Percentiles rank a stretch among this genome's conserved stretches.
phyloP scores from a whole-genome alignment of 257 asterid species.

The Przewalskia tangutica region DNA sequence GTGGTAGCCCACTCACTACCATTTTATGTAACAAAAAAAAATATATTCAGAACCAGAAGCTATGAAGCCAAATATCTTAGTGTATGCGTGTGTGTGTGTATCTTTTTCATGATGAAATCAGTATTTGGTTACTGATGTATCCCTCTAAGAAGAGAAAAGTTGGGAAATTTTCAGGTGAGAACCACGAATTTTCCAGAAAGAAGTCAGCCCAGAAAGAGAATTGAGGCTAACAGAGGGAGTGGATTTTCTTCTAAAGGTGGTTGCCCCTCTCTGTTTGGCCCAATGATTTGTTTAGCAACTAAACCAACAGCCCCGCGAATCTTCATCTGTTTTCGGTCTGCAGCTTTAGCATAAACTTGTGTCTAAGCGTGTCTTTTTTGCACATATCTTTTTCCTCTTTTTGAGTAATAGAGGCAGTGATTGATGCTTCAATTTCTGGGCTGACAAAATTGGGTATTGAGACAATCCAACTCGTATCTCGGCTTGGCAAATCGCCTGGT shows the following conservation, averaged over 20 bases:
- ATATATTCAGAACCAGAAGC: too few species aligned
- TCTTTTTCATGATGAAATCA: too few species aligned
- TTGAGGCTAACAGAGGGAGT: slow-evolving; percentile 11
- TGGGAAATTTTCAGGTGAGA: not conserved
- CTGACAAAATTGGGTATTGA: not conserved
- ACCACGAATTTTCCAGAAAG: not conserved
- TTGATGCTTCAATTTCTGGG: not conserved
- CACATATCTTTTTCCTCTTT: not conserved
- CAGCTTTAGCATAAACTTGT: not conserved
- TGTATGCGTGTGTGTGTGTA: too few species aligned
- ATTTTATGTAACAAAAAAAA: too few species aligned
- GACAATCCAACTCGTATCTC: not conserved
- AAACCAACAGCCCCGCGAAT: not conserved
- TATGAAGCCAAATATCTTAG: too few species aligned
- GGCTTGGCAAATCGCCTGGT: not conserved
- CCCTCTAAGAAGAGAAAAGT: not conserved
- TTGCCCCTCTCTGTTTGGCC: not conserved
- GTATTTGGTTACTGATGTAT: not conserved
- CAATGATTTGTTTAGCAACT: not conserved
- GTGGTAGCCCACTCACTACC: too few species aligned
- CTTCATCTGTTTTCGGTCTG: not conserved
- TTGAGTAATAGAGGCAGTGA: not conserved
- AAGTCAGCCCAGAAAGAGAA: not conserved
- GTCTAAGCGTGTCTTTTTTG: not conserved
- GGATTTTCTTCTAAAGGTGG: not conserved